phyloP scores from a whole-genome alignment of 495 filamentous ascomycete species.

The Penicillium pancosmium region DNA sequence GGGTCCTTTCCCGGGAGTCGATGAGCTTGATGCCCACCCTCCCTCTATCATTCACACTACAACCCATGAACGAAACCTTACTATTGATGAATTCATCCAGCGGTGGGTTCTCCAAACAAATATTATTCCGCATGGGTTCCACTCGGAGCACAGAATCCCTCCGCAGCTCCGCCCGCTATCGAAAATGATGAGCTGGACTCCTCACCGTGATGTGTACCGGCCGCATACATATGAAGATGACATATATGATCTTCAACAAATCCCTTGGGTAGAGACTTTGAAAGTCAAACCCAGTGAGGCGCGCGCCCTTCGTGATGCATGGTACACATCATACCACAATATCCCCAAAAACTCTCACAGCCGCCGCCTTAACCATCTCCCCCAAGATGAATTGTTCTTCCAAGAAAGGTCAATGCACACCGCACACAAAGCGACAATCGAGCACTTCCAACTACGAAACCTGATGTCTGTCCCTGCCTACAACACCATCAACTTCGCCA shows the following conservation, averaged over 20 bases:
- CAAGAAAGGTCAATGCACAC: conserved; percentile 73
- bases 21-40: conserved; percentile 27
- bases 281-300: conserved; percentile 64
- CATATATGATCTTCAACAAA: conserved; percentile 73
- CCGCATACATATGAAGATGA: conserved; percentile 56
- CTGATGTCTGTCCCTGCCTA: conserved; percentile 72
- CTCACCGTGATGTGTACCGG: conserved; percentile 44
- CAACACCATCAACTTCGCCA: conserved; percentile 77
- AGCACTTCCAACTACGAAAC: conserved; percentile 92
- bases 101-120: conserved; percentile 42
- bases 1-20: conserved; percentile 10
- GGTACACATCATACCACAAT: conserved; percentile 50
- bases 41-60: conserved; percentile 38
- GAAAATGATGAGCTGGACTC: conserved; percentile 39
- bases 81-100: conserved; percentile 47
- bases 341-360: conserved; percentile 33
- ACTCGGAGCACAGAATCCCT: conserved; percentile 24
- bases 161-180: conserved; percentile 29
- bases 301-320: conserved; percentile 56
- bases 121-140: conserved; percentile 16
- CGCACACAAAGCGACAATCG: conserved; percentile 60
- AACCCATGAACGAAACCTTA: conserved; percentile 46
- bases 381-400: conserved; percentile 55
- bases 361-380: conserved; percentile 29
- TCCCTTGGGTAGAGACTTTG: conserved; percentile 67